Conservation (phyloP, 768 basidiomycete species). For the Suillus alpinus region DNA sequence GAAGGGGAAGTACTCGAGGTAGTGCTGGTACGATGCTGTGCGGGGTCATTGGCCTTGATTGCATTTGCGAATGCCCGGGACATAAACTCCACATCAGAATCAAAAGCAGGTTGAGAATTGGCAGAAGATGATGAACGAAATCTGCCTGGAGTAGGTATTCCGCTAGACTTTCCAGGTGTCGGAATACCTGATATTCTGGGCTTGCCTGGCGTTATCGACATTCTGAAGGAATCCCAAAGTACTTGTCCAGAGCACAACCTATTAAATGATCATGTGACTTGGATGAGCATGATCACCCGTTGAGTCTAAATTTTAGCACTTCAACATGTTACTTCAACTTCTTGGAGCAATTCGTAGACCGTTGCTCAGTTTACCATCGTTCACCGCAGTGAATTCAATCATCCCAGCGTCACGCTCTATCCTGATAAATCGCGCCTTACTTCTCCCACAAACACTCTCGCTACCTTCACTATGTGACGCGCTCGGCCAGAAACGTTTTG, state of each 20-base stretch:
- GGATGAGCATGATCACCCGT: not conserved
- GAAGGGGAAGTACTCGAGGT: conserved; percentile 38
- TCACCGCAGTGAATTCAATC: not conserved
- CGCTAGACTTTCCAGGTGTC: conserved; percentile 43
- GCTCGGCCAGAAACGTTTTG: conserved; percentile 41
- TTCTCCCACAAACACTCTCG: conserved; percentile 7
- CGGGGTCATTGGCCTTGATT: conserved; percentile 77
- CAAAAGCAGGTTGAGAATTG: conserved; percentile 32
- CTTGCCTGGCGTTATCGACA: conserved; percentile 46
- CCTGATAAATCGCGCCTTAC: conserved; percentile 14
- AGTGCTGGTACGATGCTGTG: conserved; percentile 55
- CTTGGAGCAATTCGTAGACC: not conserved
- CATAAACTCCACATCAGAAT: conserved; percentile 53
- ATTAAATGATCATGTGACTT: conserved; percentile 4
- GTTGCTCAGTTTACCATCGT: not conserved
- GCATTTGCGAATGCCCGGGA: conserved; percentile 77
- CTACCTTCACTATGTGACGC: not conserved
- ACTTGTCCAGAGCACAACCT: not conserved
- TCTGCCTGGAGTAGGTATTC: conserved; percentile 71
- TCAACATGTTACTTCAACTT: conserved; percentile 1
- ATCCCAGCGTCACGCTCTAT: not conserved
- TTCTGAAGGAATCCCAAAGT: conserved; percentile 10
- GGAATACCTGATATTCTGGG: conserved; percentile 42
- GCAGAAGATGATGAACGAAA: conserved; percentile 63
- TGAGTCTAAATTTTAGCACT: not conserved